Evolutionary conservation across 148 eudicot species (phyloP).

Genomic region (Silene uniflora): DNA sequence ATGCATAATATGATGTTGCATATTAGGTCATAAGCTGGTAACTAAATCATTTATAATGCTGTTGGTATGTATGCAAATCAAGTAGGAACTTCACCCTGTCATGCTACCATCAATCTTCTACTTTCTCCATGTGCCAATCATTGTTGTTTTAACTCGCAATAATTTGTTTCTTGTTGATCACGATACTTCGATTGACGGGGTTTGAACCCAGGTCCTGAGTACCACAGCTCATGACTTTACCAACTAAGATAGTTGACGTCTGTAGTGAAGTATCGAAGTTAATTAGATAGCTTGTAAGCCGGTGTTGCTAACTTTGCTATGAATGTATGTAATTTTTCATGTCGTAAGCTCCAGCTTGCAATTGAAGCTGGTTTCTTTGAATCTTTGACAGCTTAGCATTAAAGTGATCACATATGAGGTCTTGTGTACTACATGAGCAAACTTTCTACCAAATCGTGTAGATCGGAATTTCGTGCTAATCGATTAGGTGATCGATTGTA

Average conservation of each 20-base stretch:
- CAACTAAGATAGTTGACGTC: too few species aligned
- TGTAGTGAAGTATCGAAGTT: too few species aligned
- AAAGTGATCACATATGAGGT: constrained; percentile 17
- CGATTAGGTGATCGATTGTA: constrained; percentile 8
- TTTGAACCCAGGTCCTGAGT: too few species aligned
- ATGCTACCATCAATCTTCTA: constrained; percentile 24
- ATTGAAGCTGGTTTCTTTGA: constrained; percentile 20
- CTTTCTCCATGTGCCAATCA: constrained; percentile 38
- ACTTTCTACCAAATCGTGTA: constrained; percentile 18
- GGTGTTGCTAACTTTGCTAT: not conserved
- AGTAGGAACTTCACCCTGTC: constrained; percentile 18
- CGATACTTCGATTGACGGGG: too few species aligned
- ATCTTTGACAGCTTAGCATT: constrained; percentile 24
- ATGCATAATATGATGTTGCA: constrained; percentile 21
- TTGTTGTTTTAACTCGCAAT: constrained; percentile 24
- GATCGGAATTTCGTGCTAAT: not conserved
- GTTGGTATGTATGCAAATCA: constrained; percentile 15
- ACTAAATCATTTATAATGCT: constrained; percentile 25
- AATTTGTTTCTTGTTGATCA: too few species aligned
- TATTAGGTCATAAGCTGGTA: constrained; percentile 31
- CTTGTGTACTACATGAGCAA: constrained; percentile 9
- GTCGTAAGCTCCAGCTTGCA: constrained; percentile 26
- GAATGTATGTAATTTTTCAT: constrained; percentile 6
- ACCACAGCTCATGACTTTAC: too few species aligned
- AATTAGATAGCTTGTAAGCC: too few species aligned